These are phyloP conservation scores for Pythium scleroteichum DNA, from an alignment of 352 stramenopile genomes.

Conservation along the genomic window DNA sequence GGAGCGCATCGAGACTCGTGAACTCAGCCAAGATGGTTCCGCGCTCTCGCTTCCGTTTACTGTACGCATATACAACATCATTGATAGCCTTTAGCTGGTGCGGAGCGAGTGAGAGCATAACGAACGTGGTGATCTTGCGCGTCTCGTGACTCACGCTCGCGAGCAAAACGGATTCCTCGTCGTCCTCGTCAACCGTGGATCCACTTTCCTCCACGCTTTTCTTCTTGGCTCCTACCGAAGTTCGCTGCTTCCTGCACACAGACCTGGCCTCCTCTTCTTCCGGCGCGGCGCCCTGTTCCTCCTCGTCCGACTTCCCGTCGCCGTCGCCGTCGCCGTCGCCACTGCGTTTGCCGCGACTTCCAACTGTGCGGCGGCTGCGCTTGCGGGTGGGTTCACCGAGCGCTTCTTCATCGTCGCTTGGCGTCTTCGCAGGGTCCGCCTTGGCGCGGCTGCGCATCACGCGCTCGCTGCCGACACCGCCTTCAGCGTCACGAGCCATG, in stretches of 20 bases:
- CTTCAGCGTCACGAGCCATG: background rate
- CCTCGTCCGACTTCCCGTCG: constrained; percentile 1
- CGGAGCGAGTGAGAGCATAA: background rate
- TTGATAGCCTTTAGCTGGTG: no score
- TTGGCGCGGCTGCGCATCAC: constrained; percentile 1
- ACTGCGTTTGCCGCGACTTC: background rate
- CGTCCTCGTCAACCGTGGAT: constrained; percentile 30
- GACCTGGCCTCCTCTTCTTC: background rate
- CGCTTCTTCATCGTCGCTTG: constrained; percentile 1
- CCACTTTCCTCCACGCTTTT: background rate
- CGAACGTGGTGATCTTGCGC: constrained; percentile 35
- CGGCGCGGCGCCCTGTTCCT: background rate
- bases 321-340: background rate
- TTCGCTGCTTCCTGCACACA: background rate
- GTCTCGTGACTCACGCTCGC: constrained; percentile 46
- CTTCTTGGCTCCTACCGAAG: constrained; percentile 1
- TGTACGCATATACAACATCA: background rate
- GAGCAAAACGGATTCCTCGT: constrained; percentile 39
- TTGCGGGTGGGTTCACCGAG: background rate
- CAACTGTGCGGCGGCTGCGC: background rate
- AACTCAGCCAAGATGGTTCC: constrained; percentile 61
- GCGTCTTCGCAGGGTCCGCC: background rate
- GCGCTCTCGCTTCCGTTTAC: constrained; percentile 33
- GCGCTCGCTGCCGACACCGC: constrained; percentile 1
- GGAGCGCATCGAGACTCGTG: constrained; percentile 70